Evolutionary conservation across 2,329 filamentous ascomycete genomes (phyloP).

Genomic region (Pseudogymnoascus sp.): DNA sequence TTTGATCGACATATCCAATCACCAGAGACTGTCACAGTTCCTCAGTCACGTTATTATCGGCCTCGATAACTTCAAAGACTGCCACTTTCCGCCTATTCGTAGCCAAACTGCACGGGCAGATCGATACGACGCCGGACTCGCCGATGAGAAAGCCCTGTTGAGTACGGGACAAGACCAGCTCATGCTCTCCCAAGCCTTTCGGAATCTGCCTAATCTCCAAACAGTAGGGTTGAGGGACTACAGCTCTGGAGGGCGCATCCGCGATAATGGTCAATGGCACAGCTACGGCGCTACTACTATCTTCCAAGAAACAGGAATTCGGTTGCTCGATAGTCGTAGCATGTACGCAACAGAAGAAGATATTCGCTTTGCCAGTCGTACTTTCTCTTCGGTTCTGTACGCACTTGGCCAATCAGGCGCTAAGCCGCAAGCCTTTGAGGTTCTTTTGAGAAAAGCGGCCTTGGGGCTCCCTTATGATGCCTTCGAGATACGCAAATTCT

Average conservation of each 20-base stretch:
- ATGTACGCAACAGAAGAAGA: constrained; percentile 10
- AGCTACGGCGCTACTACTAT: constrained; percentile 45
- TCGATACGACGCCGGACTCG: background rate
- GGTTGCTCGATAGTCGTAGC: background rate
- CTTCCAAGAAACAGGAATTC: constrained; percentile 27
- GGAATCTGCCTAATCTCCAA: constrained; percentile 43
- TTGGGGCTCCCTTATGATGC: constrained; percentile 30
- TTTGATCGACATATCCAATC: constrained; percentile 29
- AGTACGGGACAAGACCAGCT: constrained; percentile 39
- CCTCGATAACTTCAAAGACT: constrained; percentile 18
- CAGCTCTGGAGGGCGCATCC: constrained; percentile 37
- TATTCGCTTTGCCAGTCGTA: constrained; percentile 23
- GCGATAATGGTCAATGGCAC: constrained; percentile 43
- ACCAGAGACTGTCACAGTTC: constrained; percentile 27
- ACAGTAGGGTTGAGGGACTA: constrained; percentile 53
- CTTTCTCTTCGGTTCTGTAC: constrained; percentile 35
- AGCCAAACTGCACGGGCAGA: background rate
- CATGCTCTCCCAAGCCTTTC: constrained; percentile 49
- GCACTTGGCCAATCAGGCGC: constrained; percentile 34
- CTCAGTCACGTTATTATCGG: constrained; percentile 44
- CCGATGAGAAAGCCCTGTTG: constrained; percentile 27
- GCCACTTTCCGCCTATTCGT: no score
- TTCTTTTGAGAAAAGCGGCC: constrained; percentile 31
- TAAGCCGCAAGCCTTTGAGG: constrained; percentile 37
- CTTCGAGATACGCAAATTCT: constrained; percentile 38